Evolutionary conservation across 2,329 filamentous ascomycete species (phyloP).

Genomic region (Aspergillus bombycis): DNA sequence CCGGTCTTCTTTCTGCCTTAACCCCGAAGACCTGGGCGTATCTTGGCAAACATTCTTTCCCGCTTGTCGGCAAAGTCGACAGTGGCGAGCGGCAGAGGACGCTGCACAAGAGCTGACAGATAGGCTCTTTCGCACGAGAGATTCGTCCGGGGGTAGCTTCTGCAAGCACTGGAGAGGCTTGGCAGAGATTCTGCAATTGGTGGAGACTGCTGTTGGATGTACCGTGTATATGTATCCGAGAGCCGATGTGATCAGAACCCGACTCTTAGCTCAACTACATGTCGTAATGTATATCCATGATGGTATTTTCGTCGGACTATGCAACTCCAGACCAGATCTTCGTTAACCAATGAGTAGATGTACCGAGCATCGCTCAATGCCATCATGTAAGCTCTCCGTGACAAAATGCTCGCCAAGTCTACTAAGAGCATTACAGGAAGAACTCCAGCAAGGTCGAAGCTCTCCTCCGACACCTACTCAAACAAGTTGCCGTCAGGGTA

Average conservation of each 20-base stretch:
- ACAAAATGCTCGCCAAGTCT: background rate
- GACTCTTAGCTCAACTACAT: background rate
- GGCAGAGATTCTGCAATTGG: background rate
- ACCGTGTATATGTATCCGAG: background rate
- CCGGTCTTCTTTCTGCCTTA: background rate
- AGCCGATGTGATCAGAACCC: background rate
- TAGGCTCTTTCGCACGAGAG: background rate
- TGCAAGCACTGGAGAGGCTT: background rate
- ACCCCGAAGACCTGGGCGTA: background rate
- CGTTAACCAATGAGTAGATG: background rate
- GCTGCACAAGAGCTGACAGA: background rate
- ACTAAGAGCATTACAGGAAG: background rate
- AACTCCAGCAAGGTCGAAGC: background rate
- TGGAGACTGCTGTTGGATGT: background rate
- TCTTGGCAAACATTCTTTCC: background rate
- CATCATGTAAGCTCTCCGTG: background rate
- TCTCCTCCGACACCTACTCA: background rate
- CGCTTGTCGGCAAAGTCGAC: conserved; percentile 1
- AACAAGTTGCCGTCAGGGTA: background rate
- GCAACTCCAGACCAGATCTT: no score
- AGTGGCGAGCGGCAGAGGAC: background rate
- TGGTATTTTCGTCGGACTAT: background rate
- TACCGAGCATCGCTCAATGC: background rate
- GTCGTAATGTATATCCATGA: background rate
- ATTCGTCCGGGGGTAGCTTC: background rate